Evolutionary conservation across 805 yeast species (phyloP).

Genomic region (Kodamaea restingae): DNA sequence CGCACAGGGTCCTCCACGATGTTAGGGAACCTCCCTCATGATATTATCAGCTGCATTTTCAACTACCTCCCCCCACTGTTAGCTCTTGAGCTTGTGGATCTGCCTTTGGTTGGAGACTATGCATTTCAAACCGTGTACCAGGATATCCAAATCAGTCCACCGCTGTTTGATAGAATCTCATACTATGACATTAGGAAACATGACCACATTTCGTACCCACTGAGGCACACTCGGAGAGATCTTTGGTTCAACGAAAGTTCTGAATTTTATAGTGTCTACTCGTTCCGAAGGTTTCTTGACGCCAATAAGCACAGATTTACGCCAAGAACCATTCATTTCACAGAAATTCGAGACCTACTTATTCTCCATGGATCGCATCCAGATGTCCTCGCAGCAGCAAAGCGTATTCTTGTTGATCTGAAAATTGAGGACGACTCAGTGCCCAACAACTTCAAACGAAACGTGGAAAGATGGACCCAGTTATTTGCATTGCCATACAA

Average conservation of each 20-base stretch:
- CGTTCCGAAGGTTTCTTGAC: background rate
- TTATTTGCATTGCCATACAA: no score
- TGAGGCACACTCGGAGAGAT: no score
- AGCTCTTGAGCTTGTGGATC: background rate
- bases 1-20: no score
- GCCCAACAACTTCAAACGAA: no score
- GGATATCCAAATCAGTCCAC: background rate
- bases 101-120: background rate
- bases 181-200: background rate
- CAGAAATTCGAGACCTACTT: background rate
- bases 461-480: no score
- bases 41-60: background rate
- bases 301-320: background rate
- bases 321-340: background rate
- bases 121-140: background rate
- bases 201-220: background rate
- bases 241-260: no score
- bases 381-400: background rate
- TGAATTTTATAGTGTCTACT: background rate
- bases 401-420: background rate
- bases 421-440: no score
- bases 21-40: background rate
- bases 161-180: no score
- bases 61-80: background rate
- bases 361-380: background rate